Evolutionary conservation across 257 asterid genomes (phyloP), one percentile per base, ranked within the genome.

Genomic region (Ballota nigra): DNA sequence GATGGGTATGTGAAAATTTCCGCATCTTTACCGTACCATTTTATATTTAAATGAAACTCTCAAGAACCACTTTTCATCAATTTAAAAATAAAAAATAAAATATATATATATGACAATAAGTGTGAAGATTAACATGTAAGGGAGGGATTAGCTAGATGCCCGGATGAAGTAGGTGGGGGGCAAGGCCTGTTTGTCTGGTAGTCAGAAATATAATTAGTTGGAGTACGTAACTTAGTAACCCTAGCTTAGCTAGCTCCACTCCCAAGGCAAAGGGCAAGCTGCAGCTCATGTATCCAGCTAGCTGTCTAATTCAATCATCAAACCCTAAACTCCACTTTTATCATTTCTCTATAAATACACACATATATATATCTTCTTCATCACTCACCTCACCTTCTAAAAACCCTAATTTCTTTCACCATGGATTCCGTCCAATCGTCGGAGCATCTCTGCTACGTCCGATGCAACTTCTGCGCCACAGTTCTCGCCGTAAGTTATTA

Each of bases 381-480:
- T 78, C 29, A 26, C 3, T 1, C 29, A 26, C 91, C 29, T 81
- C 83, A 7, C 65, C 18, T 49, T 20, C 43, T 22, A n/a, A n/a
- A n/a, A n/a, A n/a, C n/a, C n/a, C n/a, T n/a, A n/a, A 66, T 33
- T 41, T 12, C 36, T 55, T 41, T 18, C 77, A 62, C 86, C 86
- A 93, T 91, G 99, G 99, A 94, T 70, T 69, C 74, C 78, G 84
- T 75, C 77, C 96, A 85, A 73, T 77, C 92, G 40, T 58, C 97
- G 34, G 97, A 94, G 60, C 97, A 91, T 75, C 90, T 94, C 69
- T 94, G 97, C 91, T 91, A 94, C 76, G 97, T 89, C 66, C 93
- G 89, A 4, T 94, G 99, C 93, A 88, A 83, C 92, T 94, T 84
- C 82, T 94, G 99, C 89, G 85, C 66, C 90, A 94, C 96, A 11